These are phyloP conservation scores for Geranomyces michiganensis DNA, from an alignment of 192 early-diverging fungal genomes.

Conservation along the genomic window DNA sequence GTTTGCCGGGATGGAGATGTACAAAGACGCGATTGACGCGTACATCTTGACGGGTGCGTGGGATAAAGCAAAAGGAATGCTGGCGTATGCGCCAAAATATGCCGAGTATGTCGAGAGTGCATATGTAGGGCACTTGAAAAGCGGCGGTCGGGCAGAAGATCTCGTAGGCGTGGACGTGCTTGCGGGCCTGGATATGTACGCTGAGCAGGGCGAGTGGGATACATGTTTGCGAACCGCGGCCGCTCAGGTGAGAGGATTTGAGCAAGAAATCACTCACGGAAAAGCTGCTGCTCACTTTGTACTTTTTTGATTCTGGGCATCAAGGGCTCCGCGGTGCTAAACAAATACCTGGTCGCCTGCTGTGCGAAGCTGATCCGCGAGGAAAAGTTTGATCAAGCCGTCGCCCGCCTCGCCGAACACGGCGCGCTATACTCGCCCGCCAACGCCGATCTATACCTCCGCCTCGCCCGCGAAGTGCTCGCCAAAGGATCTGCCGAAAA, in stretches of 20 bases:
- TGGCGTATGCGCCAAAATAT: constrained; percentile 59
- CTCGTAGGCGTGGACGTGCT: constrained; percentile 57
- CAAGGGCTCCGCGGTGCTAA: constrained; percentile 45
- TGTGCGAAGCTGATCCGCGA: constrained; percentile 43
- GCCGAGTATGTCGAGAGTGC: constrained; percentile 58
- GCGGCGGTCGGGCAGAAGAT: constrained; percentile 53
- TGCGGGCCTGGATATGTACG: constrained; percentile 60
- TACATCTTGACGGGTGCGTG: constrained; percentile 54
- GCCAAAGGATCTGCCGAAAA: constrained; percentile 27
- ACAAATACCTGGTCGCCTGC: constrained; percentile 54
- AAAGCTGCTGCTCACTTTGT: no score
- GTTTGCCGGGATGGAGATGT: constrained; percentile 53
- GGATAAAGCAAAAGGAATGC: constrained; percentile 58
- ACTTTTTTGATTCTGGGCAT: constrained; percentile 18
- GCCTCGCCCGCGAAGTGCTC: constrained; percentile 45
- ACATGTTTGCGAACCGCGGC: constrained; percentile 60
- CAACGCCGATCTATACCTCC: constrained; percentile 49
- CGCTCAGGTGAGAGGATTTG: constrained; percentile 24
- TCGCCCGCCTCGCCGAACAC: constrained; percentile 44
- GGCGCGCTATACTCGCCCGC: constrained; percentile 39
- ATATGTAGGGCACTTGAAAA: constrained; percentile 61
- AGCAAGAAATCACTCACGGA: no score
- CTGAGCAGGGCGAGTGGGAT: constrained; percentile 64
- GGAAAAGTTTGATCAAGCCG: constrained; percentile 47
- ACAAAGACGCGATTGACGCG: constrained; percentile 65